Evolutionary conservation across 495 filamentous ascomycete species (phyloP).

Genomic region (Tuber calosporum): DNA sequence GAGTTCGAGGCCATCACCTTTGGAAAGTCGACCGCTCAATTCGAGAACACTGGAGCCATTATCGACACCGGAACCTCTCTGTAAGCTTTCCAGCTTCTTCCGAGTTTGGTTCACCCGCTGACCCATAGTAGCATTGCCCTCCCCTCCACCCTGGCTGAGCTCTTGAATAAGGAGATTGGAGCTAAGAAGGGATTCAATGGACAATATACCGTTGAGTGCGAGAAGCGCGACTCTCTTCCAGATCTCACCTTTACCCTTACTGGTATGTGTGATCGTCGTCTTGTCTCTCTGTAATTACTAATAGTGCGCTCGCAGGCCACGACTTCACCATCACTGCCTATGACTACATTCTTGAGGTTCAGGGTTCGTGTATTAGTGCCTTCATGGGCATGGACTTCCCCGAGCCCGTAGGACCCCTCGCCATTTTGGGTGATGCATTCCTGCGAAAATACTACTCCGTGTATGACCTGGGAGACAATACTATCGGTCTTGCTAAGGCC

Average conservation of each 20-base stretch:
- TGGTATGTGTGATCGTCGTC: conserved; percentile 28
- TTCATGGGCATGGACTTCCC: conserved; percentile 99
- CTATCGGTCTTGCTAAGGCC: conserved; percentile 79
- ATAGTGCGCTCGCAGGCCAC: conserved; percentile 50
- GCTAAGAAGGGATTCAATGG: conserved; percentile 95
- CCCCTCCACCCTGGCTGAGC: conserved; percentile 84
- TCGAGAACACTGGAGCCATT: conserved; percentile 90
- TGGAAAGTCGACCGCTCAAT: conserved; percentile 71
- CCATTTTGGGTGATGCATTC: conserved; percentile 96
- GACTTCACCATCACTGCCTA: conserved; percentile 82
- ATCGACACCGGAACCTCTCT: conserved; percentile 98
- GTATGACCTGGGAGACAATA: conserved; percentile 79
- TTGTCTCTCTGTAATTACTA: not conserved
- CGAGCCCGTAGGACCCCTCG: conserved; percentile 80
- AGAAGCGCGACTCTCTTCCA: conserved; percentile 69
- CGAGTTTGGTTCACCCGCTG: not conserved
- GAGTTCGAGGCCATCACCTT: conserved; percentile 88
- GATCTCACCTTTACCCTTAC: conserved; percentile 80
- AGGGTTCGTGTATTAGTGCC: conserved; percentile 89
- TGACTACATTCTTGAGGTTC: conserved; percentile 94
- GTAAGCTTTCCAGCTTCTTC: conserved; percentile 17
- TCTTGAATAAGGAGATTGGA: conserved; percentile 95
- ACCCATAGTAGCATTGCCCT: conserved; percentile 60
- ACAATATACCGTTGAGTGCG: conserved; percentile 89
- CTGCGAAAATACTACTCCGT: conserved; percentile 94